Evolutionary conservation across 495 filamentous ascomycete species (phyloP).

Genomic region (Xylaria grammica): DNA sequence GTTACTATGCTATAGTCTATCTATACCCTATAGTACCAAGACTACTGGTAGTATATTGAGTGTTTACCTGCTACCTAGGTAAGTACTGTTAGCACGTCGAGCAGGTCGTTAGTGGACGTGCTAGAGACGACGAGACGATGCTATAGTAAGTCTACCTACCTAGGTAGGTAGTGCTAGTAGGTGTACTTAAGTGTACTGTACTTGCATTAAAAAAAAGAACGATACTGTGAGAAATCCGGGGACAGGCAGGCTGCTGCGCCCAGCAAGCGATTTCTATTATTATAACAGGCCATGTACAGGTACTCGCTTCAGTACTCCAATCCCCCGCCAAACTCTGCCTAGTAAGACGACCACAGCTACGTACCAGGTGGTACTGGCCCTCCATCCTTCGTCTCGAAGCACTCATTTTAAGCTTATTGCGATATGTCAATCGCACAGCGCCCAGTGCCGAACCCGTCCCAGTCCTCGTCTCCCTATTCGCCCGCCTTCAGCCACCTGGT

Average conservation of each 20-base stretch:
- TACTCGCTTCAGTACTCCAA: background rate
- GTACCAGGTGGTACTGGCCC: background rate
- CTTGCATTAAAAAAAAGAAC: too few relatives aligned
- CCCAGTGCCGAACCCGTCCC: background rate
- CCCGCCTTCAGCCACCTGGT: background rate
- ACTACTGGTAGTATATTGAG: too few relatives aligned
- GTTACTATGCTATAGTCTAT: too few relatives aligned
- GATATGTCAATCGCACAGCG: background rate
- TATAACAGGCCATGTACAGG: background rate
- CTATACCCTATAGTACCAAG: too few relatives aligned
- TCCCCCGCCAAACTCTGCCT: background rate
- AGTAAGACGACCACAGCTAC: background rate
- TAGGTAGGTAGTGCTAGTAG: too few relatives aligned
- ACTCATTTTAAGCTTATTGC: slow-evolving; percentile 18
- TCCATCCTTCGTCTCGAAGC: slow-evolving; percentile 9
- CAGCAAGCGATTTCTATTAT: slow-evolving; percentile 15
- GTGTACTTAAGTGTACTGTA: too few relatives aligned
- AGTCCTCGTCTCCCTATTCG: background rate
- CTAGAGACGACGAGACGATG: too few relatives aligned
- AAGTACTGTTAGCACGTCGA: too few relatives aligned
- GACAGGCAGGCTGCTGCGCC: slow-evolving; percentile 9
- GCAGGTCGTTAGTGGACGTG: too few relatives aligned
- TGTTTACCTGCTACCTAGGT: too few relatives aligned
- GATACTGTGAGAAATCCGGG: slow-evolving; percentile 17
- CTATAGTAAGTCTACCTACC: too few relatives aligned